phyloP scores from a whole-genome alignment of 1,284 basidiomycete genomes.

The Cutaneotrichosporon mucoides region DNA sequence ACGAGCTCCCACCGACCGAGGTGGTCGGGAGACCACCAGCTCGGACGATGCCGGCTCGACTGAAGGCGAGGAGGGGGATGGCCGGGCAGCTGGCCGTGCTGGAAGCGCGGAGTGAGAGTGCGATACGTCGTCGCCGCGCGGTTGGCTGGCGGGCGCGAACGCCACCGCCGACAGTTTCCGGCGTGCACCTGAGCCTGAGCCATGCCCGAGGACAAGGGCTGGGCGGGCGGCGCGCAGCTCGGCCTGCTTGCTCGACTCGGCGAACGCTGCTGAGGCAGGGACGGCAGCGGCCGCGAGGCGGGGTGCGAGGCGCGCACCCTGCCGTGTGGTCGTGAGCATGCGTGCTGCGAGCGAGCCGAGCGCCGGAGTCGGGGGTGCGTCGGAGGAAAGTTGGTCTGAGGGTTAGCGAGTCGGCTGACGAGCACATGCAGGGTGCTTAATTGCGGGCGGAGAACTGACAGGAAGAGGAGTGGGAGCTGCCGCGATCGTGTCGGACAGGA shows the following conservation, averaged over 20 bases:
- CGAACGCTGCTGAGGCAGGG: conserved; percentile 13
- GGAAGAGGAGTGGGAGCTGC: no score
- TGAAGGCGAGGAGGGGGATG: background rate
- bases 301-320: conserved; percentile 17
- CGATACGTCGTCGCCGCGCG: background rate
- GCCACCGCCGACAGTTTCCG: background rate
- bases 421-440: no score
- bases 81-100: background rate
- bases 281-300: conserved; percentile 8
- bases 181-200: background rate
- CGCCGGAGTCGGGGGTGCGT: no score
- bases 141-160: background rate
- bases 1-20: no score
- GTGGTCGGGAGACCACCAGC: no score
- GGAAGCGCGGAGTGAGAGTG: background rate
- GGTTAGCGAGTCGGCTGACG: no score
- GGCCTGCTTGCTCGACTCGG: conserved; percentile 36
- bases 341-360: no score
- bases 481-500: no score
- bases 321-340: conserved; percentile 30
- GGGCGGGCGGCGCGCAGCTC: conserved; percentile 8
- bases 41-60: background rate
- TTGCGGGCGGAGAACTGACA: no score
- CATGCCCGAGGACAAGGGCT: background rate
- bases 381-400: no score